phyloP scores from a whole-genome alignment of 2,329 filamentous ascomycete genomes.

The Venturia nashicola region DNA sequence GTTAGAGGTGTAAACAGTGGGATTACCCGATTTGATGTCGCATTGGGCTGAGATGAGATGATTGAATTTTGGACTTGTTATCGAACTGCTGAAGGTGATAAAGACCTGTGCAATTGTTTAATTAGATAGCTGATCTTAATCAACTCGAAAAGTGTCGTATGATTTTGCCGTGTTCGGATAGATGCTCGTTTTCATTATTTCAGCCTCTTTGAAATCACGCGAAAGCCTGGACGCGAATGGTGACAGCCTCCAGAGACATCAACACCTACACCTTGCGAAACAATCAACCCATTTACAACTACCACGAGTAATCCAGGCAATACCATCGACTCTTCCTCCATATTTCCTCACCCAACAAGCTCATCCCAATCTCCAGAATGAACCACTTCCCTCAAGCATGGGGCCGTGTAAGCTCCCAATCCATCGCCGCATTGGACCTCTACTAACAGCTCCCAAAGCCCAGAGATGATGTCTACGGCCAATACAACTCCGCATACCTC shows the following conservation, averaged over 20 bases:
- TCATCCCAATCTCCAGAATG: slow-evolving; percentile 29
- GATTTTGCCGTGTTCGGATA: neutral
- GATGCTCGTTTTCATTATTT: neutral
- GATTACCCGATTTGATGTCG: neutral
- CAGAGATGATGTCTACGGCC: slow-evolving; percentile 91
- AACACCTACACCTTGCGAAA: neutral
- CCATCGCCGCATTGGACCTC: slow-evolving; percentile 15
- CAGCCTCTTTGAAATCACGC: neutral
- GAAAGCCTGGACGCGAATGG: neutral
- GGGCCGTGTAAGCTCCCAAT: slow-evolving; percentile 43
- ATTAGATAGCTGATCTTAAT: neutral
- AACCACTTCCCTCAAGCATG: slow-evolving; percentile 55
- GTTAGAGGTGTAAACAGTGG: neutral
- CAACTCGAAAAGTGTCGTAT: neutral
- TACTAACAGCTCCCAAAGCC: slow-evolving; percentile 46
- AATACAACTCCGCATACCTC: slow-evolving; percentile 82
- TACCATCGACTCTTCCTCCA: neutral
- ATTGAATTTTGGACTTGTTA: neutral
- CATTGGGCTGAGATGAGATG: neutral
- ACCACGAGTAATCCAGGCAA: neutral
- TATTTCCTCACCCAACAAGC: neutral
- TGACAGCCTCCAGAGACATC: neutral
- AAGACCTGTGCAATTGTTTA: neutral
- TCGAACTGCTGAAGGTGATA: neutral
- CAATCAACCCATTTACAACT: neutral